Conservation (phyloP, 2,329 filamentous ascomycete species). For the Colletotrichum sansevieriae region DNA sequence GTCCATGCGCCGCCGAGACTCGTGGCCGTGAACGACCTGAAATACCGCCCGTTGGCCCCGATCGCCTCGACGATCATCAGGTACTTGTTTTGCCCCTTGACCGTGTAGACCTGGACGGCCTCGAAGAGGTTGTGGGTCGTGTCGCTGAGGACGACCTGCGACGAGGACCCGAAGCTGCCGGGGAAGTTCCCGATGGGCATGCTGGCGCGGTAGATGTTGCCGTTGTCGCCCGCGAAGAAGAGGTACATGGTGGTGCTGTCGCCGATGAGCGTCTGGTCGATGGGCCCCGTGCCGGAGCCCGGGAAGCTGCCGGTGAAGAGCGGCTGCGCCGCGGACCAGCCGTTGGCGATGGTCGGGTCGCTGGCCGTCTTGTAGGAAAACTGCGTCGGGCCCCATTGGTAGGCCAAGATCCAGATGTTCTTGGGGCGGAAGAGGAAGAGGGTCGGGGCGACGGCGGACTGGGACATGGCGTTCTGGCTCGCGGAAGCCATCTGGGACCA, state of each 20-base stretch:
- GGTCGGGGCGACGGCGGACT: slow-evolving; percentile 67
- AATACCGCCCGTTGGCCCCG: slow-evolving; percentile 70
- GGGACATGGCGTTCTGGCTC: slow-evolving; percentile 64
- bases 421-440: slow-evolving; percentile 74
- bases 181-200: slow-evolving; percentile 76
- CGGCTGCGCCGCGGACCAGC: slow-evolving; percentile 66
- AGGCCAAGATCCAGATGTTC: slow-evolving; percentile 73
- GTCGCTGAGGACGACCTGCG: slow-evolving; percentile 65
- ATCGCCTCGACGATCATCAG: slow-evolving; percentile 77
- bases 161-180: slow-evolving; percentile 66
- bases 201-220: slow-evolving; percentile 73
- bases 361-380: slow-evolving; percentile 72
- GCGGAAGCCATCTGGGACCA: slow-evolving; percentile 65
- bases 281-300: slow-evolving; percentile 64
- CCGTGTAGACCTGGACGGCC: slow-evolving; percentile 74
- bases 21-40: slow-evolving; percentile 74
- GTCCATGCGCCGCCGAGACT: slow-evolving; percentile 71
- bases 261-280: slow-evolving; percentile 75
- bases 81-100: slow-evolving; percentile 67
- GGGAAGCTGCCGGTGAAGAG: slow-evolving; percentile 69
- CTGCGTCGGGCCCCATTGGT: slow-evolving; percentile 72
- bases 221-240: slow-evolving; percentile 77
- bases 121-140: slow-evolving; percentile 71
- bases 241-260: slow-evolving; percentile 73
- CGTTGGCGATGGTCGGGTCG: slow-evolving; percentile 68